Percentiles rank a stretch among this genome's conserved stretches.
Evolutionary conservation across 2,329 filamentous ascomycete genomes (phyloP).

Genomic region (Nannizziopsis barbatae): DNA sequence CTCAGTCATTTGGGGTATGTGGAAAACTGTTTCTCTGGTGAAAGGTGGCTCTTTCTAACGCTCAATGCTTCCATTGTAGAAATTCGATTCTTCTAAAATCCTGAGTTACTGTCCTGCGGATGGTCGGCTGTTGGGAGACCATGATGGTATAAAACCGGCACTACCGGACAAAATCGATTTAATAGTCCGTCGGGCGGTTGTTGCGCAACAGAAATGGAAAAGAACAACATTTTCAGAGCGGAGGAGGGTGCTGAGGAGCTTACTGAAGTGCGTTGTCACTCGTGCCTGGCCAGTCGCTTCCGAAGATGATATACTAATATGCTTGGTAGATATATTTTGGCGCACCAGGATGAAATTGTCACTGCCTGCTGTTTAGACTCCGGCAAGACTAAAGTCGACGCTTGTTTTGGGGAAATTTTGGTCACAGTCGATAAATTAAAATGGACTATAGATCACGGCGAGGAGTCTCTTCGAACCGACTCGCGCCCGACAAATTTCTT

Average conservation of each 20-base stretch:
- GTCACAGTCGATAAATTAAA: constrained; percentile 88
- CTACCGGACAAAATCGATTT: constrained; percentile 68
- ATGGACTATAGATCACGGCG: constrained; percentile 88
- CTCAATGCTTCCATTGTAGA: constrained; percentile 17
- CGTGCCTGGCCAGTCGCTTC: background rate
- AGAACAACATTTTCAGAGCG: constrained; percentile 66
- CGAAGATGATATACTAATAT: background rate
- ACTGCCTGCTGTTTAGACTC: constrained; percentile 79
- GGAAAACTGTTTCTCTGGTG: constrained; percentile 7
- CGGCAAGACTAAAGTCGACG: constrained; percentile 93
- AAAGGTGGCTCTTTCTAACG: background rate
- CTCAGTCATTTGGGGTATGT: constrained; percentile 31
- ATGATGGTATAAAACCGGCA: constrained; percentile 56
- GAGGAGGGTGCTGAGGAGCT: constrained; percentile 64
- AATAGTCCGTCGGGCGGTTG: constrained; percentile 59
- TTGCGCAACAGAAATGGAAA: constrained; percentile 68
- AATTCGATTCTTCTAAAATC: constrained; percentile 31
- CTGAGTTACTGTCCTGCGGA: constrained; percentile 63
- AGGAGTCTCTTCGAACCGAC: constrained; percentile 62
- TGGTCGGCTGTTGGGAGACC: constrained; percentile 61
- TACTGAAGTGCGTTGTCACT: constrained; percentile 47
- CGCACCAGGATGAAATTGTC: constrained; percentile 81
- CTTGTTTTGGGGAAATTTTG: constrained; percentile 84
- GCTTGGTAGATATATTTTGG: constrained; percentile 54
- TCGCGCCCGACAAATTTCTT: constrained; percentile 75